Conservation (phyloP, 164 flowering plant species). For the Umbellularia californica region DNA sequence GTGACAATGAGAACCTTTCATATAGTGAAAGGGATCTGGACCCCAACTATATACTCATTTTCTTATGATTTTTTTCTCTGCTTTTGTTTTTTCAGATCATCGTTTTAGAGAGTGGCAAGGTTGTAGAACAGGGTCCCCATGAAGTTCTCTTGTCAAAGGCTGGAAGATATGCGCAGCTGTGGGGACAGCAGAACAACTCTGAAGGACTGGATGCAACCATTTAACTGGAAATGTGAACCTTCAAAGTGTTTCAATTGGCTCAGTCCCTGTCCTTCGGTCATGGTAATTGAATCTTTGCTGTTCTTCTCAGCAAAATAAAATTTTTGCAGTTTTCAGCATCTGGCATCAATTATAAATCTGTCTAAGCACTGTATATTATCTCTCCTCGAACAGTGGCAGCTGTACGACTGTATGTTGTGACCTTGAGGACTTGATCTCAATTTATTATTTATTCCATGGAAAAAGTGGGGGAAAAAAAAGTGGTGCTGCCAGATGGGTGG, state of each 20-base stretch:
- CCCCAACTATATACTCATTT: background rate
- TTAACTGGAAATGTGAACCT: constrained; percentile 21
- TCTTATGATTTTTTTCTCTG: background rate
- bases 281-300: background rate
- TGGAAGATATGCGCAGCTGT: constrained; percentile 93
- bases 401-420: too few relatives aligned
- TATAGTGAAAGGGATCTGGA: too few relatives aligned
- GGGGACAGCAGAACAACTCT: constrained; percentile 86
- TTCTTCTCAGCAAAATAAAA: background rate
- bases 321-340: background rate
- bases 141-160: constrained; percentile 65
- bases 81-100: constrained; percentile 51
- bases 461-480: too few relatives aligned
- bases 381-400: too few relatives aligned
- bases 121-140: constrained; percentile 91
- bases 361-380: background rate
- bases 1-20: too few relatives aligned
- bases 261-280: background rate
- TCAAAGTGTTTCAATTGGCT: background rate
- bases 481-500: too few relatives aligned
- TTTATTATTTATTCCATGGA: too few relatives aligned
- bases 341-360: too few relatives aligned
- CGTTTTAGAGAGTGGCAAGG: constrained; percentile 89
- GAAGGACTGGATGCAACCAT: constrained; percentile 50
- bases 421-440: too few relatives aligned